These are phyloP conservation scores for Cyanidioschyzon merolae DNA, from an alignment of 23 red algal species.

Conservation along the genomic window DNA sequence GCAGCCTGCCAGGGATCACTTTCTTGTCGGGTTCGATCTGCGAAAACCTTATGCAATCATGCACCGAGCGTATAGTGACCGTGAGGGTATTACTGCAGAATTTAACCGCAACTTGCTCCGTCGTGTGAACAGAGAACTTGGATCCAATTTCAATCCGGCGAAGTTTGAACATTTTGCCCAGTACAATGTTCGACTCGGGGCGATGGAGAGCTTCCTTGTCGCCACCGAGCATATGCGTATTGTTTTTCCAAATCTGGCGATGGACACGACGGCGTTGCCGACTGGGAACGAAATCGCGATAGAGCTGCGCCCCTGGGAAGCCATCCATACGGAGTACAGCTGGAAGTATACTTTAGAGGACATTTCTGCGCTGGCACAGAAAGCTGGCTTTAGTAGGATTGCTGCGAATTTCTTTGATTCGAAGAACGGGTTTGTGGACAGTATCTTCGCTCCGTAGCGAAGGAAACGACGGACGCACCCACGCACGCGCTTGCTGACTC, in stretches of 20 bases:
- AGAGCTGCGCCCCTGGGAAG: conserved; percentile 44
- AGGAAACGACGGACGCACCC: background rate
- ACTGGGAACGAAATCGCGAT: conserved; percentile 7
- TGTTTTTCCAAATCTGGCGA: background rate
- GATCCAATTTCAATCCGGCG: conserved; percentile 39
- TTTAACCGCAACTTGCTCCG: conserved; percentile 83
- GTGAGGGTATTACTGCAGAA: conserved; percentile 38
- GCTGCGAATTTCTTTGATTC: conserved; percentile 35
- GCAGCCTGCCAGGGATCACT: conserved; percentile 34
- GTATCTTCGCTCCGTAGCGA: conserved; percentile 12
- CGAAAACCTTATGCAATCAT: conserved; percentile 43
- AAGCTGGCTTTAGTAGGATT: conserved; percentile 33
- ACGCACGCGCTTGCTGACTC: no score
- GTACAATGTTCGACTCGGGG: conserved; percentile 37
- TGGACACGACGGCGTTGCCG: background rate
- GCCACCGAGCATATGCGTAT: conserved; percentile 25
- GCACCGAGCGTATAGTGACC: conserved; percentile 58
- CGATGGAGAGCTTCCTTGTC: conserved; percentile 66
- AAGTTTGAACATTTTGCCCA: conserved; percentile 61
- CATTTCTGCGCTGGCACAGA: conserved; percentile 25
- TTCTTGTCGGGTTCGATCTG: conserved; percentile 73
- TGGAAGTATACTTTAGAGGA: conserved; percentile 56
- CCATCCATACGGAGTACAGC: conserved; percentile 74
- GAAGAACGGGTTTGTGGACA: conserved; percentile 52
- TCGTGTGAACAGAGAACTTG: conserved; percentile 73